Evolutionary conservation across 306 rosid genomes (phyloP).

Genomic region (Quercus engelmannii): DNA sequence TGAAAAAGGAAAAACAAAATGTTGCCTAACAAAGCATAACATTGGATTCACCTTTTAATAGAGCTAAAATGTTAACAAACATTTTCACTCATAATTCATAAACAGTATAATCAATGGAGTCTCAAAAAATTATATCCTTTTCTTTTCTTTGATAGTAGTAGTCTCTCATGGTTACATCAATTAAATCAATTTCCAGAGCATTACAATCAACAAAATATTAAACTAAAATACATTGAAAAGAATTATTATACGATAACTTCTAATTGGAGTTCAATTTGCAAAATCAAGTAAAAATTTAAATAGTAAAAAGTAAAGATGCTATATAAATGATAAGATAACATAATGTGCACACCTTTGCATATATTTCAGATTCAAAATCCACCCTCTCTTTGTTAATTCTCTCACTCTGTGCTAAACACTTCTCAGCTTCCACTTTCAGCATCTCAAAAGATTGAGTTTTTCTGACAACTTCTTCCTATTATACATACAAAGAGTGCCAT

Average conservation of each 20-base stretch:
- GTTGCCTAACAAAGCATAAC: no score
- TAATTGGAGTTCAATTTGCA: background rate
- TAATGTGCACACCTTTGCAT: slow-evolving; percentile 50
- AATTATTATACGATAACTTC: background rate
- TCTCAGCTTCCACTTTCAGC: slow-evolving; percentile 81
- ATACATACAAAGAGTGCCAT: slow-evolving; percentile 9
- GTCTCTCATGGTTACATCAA: background rate
- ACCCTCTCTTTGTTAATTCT: slow-evolving; percentile 58
- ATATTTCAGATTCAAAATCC: slow-evolving; percentile 74
- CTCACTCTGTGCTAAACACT: slow-evolving; percentile 76
- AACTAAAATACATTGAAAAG: background rate
- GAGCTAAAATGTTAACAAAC: no score
- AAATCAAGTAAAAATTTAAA: background rate
- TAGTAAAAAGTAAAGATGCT: background rate
- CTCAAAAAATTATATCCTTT: background rate
- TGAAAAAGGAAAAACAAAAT: no score
- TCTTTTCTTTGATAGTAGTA: no score
- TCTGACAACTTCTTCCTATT: slow-evolving; percentile 79
- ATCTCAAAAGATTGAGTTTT: slow-evolving; percentile 66
- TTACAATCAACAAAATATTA: background rate
- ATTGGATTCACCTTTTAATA: no score
- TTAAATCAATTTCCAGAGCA: background rate
- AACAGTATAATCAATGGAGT: background rate
- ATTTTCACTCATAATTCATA: background rate
- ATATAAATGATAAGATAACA: background rate